phyloP scores from a whole-genome alignment of 305 asterid genomes.

The Lippia alba region DNA sequence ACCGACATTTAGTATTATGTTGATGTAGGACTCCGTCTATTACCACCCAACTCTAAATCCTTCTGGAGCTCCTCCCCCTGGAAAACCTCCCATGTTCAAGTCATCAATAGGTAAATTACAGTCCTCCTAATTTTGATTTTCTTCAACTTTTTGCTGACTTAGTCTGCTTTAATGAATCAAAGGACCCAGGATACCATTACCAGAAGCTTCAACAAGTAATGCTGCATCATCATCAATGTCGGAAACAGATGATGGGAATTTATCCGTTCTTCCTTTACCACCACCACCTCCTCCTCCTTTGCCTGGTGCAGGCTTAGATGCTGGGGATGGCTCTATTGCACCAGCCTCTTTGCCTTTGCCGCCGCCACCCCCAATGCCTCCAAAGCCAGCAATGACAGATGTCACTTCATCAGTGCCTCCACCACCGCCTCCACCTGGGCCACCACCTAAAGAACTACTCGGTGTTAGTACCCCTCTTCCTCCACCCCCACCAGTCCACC shows the following conservation, averaged over 20 bases:
- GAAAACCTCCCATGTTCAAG: constrained; percentile 97
- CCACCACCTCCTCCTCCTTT: constrained; percentile 81
- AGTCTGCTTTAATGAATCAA: constrained; percentile 36
- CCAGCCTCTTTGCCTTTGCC: constrained; percentile 81
- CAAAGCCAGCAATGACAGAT: constrained; percentile 59
- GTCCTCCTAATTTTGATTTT: constrained; percentile 17
- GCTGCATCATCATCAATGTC: constrained; percentile 67
- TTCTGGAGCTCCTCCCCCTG: constrained; percentile 99
- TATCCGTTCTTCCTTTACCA: constrained; percentile 59
- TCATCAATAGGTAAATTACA: constrained; percentile 77
- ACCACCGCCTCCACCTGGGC: constrained; percentile 93
- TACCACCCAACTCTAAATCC: constrained; percentile 99
- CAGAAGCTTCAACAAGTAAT: constrained; percentile 75
- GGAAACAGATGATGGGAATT: constrained; percentile 63
- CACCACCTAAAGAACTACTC: constrained; percentile 78
- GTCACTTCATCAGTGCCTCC: constrained; percentile 44
- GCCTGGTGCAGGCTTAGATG: constrained; percentile 57
- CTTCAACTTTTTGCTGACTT: constrained; percentile 9
- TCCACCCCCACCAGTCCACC: constrained; percentile 63
- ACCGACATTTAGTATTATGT: constrained; percentile 37
- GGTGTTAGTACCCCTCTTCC: constrained; percentile 59
- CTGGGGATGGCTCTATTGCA: constrained; percentile 57
- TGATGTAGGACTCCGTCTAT: constrained; percentile 94
- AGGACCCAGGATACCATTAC: constrained; percentile 94
- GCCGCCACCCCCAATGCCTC: constrained; percentile 95